Conservation (phyloP, 768 basidiomycete genomes). For the Calocera viscosa region DNA sequence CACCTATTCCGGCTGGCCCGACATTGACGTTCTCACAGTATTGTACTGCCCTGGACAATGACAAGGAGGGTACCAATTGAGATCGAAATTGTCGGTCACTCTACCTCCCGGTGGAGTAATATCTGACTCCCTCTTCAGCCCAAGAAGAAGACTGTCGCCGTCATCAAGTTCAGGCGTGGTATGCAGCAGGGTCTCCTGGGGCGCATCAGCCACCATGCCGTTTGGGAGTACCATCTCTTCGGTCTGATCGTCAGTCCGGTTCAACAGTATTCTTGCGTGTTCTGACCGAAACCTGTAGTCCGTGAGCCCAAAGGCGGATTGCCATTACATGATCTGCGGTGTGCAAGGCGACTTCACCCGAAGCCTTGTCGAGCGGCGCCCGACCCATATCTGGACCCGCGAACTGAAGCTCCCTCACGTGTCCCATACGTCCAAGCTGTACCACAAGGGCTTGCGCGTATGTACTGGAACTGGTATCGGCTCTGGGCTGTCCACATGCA, state of each 20-base stretch:
- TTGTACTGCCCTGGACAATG: conserved; percentile 63
- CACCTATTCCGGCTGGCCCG: neutral
- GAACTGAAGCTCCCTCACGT: conserved; percentile 61
- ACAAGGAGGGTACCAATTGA: conserved; percentile 61
- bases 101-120: conserved; percentile 8
- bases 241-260: conserved; percentile 42
- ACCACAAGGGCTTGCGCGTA: conserved; percentile 65
- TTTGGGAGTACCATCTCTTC: conserved; percentile 76
- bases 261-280: neutral
- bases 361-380: conserved; percentile 55
- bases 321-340: conserved; percentile 72
- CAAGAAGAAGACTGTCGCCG: conserved; percentile 56
- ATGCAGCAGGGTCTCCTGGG: conserved; percentile 75
- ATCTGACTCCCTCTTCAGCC: conserved; percentile 35
- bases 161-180: conserved; percentile 66
- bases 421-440: conserved; percentile 67
- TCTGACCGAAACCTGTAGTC: conserved; percentile 15
- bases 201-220: conserved; percentile 55
- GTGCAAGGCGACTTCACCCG: conserved; percentile 64
- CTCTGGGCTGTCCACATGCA: conserved; percentile 61
- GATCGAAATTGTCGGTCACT: conserved; percentile 51
- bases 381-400: conserved; percentile 62
- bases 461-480: conserved; percentile 76
- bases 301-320: conserved; percentile 64
- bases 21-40: conserved; percentile 30